Evolutionary conservation across 2,329 filamentous ascomycete genomes (phyloP).

Genomic region (Aphanocladium album): DNA sequence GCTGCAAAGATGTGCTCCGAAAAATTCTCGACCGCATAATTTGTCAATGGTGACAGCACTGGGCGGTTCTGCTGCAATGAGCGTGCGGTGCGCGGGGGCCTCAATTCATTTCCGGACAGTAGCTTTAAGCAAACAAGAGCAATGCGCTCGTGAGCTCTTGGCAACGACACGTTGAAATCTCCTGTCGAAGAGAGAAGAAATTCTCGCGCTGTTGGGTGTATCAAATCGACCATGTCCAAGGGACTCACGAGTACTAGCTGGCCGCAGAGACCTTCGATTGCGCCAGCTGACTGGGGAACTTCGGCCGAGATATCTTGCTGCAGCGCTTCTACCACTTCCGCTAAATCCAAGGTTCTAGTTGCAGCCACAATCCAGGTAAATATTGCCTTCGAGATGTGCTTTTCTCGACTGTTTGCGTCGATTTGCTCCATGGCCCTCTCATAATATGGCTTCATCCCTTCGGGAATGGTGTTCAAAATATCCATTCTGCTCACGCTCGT

Average conservation of each 20-base stretch:
- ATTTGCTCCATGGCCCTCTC: slow-evolving; percentile 20
- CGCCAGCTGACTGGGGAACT: slow-evolving; percentile 18
- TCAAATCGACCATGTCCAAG: slow-evolving; percentile 18
- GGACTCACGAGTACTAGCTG: slow-evolving; percentile 25
- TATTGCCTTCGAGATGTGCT: slow-evolving; percentile 23
- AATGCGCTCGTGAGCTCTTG: slow-evolving; percentile 21
- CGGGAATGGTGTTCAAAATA: slow-evolving; percentile 26
- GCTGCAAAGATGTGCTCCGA: slow-evolving; percentile 22
- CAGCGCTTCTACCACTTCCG: slow-evolving; percentile 25
- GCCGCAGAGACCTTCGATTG: slow-evolving; percentile 25
- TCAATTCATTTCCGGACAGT: slow-evolving; percentile 12
- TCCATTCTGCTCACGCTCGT: slow-evolving; percentile 21
- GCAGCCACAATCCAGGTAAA: slow-evolving; percentile 24
- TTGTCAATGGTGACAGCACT: slow-evolving; percentile 8
- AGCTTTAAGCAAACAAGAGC: slow-evolving; percentile 22
- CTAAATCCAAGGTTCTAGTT: slow-evolving; percentile 18
- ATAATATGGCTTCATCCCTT: slow-evolving; percentile 27
- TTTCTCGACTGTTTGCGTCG: slow-evolving; percentile 22
- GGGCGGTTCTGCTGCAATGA: not conserved
- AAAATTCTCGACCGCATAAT: slow-evolving; percentile 24
- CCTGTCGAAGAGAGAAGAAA: slow-evolving; percentile 23
- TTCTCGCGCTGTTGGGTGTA: slow-evolving; percentile 25
- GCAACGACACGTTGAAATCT: slow-evolving; percentile 22
- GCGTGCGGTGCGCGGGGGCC: not conserved
- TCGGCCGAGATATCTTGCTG: slow-evolving; percentile 23